A percentile compares a stretch with the other conserved stretches of the same genome.
Evolutionary conservation across 192 early-diverging fungal species (phyloP).

Genomic region (Coemansia sp.): DNA sequence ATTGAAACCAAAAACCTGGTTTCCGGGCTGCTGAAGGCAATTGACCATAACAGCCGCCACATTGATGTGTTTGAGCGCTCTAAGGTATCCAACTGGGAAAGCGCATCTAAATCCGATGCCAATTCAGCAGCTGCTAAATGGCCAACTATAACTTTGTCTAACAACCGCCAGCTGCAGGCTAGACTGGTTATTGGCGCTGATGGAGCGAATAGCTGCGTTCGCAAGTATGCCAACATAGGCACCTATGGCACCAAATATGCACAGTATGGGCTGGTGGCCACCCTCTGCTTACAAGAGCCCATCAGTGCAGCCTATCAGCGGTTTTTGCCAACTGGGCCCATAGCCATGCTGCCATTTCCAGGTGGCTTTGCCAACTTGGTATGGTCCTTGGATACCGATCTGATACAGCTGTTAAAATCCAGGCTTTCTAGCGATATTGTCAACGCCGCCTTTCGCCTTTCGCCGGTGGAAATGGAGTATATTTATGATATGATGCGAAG

Average conservation of each 20-base stretch:
- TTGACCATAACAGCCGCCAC: constrained; percentile 32
- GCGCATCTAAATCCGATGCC: neutral
- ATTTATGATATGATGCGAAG: constrained; percentile 58
- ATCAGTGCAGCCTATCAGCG: constrained; percentile 83
- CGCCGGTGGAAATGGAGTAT: constrained; percentile 70
- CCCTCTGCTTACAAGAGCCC: constrained; percentile 65
- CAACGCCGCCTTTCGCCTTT: constrained; percentile 78
- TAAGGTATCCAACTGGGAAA: constrained; percentile 61
- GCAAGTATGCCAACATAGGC: constrained; percentile 77
- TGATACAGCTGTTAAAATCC: constrained; percentile 62
- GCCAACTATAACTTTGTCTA: constrained; percentile 70
- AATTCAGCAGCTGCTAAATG: constrained; percentile 38
- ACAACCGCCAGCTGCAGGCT: constrained; percentile 60
- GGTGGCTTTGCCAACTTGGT: constrained; percentile 70
- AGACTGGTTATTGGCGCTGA: constrained; percentile 88
- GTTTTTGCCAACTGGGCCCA: constrained; percentile 90
- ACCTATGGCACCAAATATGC: constrained; percentile 84
- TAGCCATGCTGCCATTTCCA: constrained; percentile 80
- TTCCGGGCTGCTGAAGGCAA: constrained; percentile 59
- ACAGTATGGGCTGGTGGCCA: constrained; percentile 82
- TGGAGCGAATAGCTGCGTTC: constrained; percentile 82
- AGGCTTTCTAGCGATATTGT: constrained; percentile 66
- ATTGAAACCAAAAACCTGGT: constrained; percentile 85
- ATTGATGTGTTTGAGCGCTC: constrained; percentile 68
- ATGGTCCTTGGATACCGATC: constrained; percentile 76